Percentiles rank a stretch among this genome's conserved stretches.
phyloP scores from a whole-genome alignment of 2,329 filamentous ascomycete genomes.

The Hypoxylon rubiginosum region DNA sequence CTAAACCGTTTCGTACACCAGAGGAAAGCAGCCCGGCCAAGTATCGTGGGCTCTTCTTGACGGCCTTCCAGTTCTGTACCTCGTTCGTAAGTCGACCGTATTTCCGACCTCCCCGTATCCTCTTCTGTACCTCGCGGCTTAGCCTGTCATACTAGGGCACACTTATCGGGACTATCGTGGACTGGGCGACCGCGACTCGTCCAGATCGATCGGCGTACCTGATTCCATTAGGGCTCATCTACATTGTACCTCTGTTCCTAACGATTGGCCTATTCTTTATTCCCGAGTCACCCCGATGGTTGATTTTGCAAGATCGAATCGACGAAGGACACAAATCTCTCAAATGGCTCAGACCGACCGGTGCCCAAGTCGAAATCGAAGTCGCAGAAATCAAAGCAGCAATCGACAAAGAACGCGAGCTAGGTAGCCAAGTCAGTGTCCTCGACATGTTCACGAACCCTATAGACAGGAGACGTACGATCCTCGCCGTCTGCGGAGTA shows the following conservation, averaged over 20 bases:
- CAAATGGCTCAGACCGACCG: constrained; percentile 53
- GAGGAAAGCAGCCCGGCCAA: constrained; percentile 61
- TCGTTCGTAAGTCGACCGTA: constrained; percentile 54
- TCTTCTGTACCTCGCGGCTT: not conserved
- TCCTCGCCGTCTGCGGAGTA: constrained; percentile 58
- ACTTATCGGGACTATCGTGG: constrained; percentile 59
- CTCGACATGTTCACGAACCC: constrained; percentile 61
- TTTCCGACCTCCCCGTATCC: not conserved
- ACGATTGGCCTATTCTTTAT: constrained; percentile 50
- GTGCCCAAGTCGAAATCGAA: constrained; percentile 51
- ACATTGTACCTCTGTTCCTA: constrained; percentile 48
- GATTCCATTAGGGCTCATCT: constrained; percentile 52
- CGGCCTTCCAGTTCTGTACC: constrained; percentile 63
- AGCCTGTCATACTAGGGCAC: constrained; percentile 53
- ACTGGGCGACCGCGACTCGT: constrained; percentile 52
- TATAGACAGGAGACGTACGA: constrained; percentile 59
- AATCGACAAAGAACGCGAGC: constrained; percentile 52
- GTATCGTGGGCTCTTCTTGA: constrained; percentile 63
- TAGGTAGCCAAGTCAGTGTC: constrained; percentile 54
- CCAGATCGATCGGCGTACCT: constrained; percentile 51
- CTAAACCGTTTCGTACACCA: not conserved
- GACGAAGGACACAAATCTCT: constrained; percentile 54
- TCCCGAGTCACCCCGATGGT: constrained; percentile 53
- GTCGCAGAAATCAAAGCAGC: constrained; percentile 53
- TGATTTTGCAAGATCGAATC: constrained; percentile 46